Base-by-base conservation (phyloP, 2,329 filamentous ascomycete species). In the Pezicula carpinea region DNA sequence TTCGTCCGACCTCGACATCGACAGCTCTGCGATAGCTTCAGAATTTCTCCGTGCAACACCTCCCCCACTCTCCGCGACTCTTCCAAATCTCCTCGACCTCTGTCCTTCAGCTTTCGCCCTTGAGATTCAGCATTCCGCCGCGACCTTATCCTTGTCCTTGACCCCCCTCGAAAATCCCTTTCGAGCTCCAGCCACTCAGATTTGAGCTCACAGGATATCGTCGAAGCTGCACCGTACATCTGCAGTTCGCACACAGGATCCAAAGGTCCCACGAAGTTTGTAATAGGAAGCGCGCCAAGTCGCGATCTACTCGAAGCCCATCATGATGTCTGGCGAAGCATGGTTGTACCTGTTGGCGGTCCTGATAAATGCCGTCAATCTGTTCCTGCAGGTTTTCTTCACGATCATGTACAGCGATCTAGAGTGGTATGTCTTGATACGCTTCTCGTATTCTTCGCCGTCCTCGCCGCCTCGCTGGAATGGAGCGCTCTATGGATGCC, bases 361-460 rank as follows among this genome's bases (percentile, higher is more conserved):
- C 71, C 81, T 99, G 69, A 95, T 99, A 78, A 99, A 99, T 77
- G 93, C 93, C 76, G 91, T 99, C 82, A 99, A 99, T 79, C 82
- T 99, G 66, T 99, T 99, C 73, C 80, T 99, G 49, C 95, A 99
- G 76, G 93, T 99, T 63, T 99, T 99, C 81, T 99, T 99, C 77
- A 99, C 93, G 49, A 99, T 99, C 67, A 99, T 99, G 95, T 99
- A 97, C 76, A 96, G 89, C 72, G 93, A 99, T 79, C 74, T 99
- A 64, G 93, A 99, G 86, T 99, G 93, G 91, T 95, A 76, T 65
- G 88, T 77, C 31, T n/a, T n/a, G 10, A 26, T 34, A 22, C 21
- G 17, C 11, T 6, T 23, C 19, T 23, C 19, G 5, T 14, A 6
- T 22, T 22, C 8, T 17, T 21, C 6, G 5, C 23, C 23, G 7